Conservation (phyloP, 495 filamentous ascomycete genomes). For the Penicillium paradoxum region DNA sequence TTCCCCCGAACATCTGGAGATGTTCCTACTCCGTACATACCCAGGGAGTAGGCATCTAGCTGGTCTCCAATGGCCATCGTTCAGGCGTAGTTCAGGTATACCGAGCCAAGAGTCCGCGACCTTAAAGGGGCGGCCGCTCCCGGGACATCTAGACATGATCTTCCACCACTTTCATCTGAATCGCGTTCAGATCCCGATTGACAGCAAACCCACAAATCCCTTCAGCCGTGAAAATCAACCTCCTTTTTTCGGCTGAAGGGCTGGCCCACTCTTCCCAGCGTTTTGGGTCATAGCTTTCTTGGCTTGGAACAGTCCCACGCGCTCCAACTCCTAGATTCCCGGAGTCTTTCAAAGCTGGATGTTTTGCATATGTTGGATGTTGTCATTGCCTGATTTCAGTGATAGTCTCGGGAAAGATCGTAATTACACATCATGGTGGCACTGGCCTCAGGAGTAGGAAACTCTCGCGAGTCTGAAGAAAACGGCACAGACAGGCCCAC, state of each 20-base stretch:
- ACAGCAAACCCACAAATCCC: neutral
- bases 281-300: neutral
- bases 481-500: conserved; percentile 14
- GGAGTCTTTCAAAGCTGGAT: no score
- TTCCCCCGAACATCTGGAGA: no score
- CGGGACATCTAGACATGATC: conserved; percentile 4
- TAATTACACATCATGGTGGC: neutral
- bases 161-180: neutral
- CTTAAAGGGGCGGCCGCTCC: conserved; percentile 16
- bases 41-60: no score
- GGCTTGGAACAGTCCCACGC: neutral
- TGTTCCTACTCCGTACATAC: no score
- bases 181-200: neutral
- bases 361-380: neutral
- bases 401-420: neutral
- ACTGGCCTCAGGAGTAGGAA: neutral
- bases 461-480: neutral
- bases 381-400: neutral
- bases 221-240: neutral
- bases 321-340: neutral
- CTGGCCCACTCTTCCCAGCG: conserved; percentile 2
- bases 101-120: no score
- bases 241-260: neutral
- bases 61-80: no score
- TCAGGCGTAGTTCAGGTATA: no score